Evolutionary conservation across 805 yeast species (phyloP), one percentile per base, ranked within the genome.

Genomic region (Candida takata): DNA sequence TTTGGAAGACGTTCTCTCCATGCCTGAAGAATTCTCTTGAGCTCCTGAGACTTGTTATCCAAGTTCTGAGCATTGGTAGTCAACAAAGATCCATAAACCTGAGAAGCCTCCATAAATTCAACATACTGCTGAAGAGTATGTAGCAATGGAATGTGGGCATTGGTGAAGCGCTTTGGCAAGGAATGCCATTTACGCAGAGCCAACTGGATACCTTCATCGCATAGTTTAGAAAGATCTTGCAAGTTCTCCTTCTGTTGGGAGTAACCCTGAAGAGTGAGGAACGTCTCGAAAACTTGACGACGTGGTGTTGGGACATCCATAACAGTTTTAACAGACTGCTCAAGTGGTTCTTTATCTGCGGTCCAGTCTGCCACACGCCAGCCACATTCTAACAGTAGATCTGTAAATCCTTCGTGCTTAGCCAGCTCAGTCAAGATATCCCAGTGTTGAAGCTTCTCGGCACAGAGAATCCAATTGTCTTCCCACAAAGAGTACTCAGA

Each of bases 281-380:
- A 92, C 0, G 98, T 87, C 57, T 92, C 97, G 56, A 90, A 90
- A 38, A 86, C 81, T 60, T 92, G 97, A 43, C 98, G 73, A 47
- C 99, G 72, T 2, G 98, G 97, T 0, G 98, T 94, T 4, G 98
- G 97, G 18, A 88, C 96, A 60, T 92, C 98, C 95, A 92, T 87
- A 5, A 92, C 95, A 29, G 94, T 84, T 58, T 87, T 85, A 18
- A 92, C 95, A 2, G 95, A 82, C 52, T 85, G 95, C 53, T 88
- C 97, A 26, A 92, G 65, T 0, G 97, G 92, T 45, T 90, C 97
- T 44, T 88, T 73, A 52, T 94, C 98, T 8, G 94, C 79, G 41
- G 80, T 81, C 98, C 98, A 92, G 53, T 92, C 97, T 7, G 98
- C 97, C 27, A 92, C 95, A 52, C 99, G 72, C 99, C 99, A 92